Evolutionary conservation across 2,329 filamentous ascomycete genomes (phyloP), one percentile per base, ranked within the genome.

Genomic region (Sclerotinia minor): DNA sequence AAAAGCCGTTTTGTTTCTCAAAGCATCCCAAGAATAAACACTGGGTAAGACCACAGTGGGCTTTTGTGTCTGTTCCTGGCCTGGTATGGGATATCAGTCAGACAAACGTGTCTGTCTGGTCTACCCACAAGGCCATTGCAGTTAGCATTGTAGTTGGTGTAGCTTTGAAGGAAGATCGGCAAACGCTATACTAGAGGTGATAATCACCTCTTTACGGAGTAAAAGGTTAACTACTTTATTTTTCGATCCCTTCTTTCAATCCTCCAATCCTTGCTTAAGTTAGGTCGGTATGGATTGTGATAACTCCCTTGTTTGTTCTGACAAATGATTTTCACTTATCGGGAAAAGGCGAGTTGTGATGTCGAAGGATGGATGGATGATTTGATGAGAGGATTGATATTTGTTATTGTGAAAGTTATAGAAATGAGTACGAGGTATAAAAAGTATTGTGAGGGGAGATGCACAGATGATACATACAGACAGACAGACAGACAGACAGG

Each of bases 211-310:
- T 57, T 57, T 38, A 38, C 35, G 35, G 35, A 11, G 35, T 24
- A 6, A 35, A 35, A 38, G 11, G 9, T 38, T 2, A n/a, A n/a
- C n/a, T n/a, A 38, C 13, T 38, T 41, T 4, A 35, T 35, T 26
- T 19, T 55, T 57, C n/a, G 35, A 57, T 57, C 54, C 54, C 54
- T 41, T 41, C 54, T 41, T 24, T 38, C 21, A 15, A 55, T 38
- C 15, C 35, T 41, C 3, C 9, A 5, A 52, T 52, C 49, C 49
- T 52, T 8, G 35, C 49, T 52, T 8, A n/a, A 13, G 15, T 41
- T 54, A 38, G 32, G 7, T 35, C 7, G 32, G 29, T 3, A 32
- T 35, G 32, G 5, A 35, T 35, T 35, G 32, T 35, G 54, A 57
- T 26, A 24, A 9, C 3, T 19, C 24, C 38, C 13, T 26, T 11